Evolutionary conservation across 2,329 filamentous ascomycete genomes (phyloP), one percentile per base, ranked within the genome.

Genomic region (Myriangium duriaei): DNA sequence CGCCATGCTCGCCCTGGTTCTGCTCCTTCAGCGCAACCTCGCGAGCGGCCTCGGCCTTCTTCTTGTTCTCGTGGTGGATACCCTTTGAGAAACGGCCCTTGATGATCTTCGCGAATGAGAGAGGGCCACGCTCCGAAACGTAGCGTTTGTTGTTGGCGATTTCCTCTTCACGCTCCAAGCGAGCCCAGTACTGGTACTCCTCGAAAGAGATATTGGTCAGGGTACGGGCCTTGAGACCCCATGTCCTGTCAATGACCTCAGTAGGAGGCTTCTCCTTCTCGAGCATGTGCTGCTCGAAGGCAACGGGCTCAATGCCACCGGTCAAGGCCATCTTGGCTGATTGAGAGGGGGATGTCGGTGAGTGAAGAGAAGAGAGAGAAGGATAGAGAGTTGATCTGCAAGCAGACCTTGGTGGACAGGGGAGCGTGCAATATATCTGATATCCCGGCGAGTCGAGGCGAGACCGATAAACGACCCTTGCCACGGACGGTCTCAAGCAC

Each of bases 101-200:
- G 21, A 26, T 7, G 21, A 26, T n/a, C 7, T 34, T 10, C 12
- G 12, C 5, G 30, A 39, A 7, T 7, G 33, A 7, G 16, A 13
- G 16, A 30, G 32, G 16, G 16, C n/a, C 11, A 34, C 16, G 12
- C 10, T 19, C 16, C n/a, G 6, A 10, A 34, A n/a, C 9, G 16
- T 34, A n/a, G 11, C 32, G 11, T 19, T 34, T 17, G 21, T 26
- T 26, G 21, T 26, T n/a, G 7, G 7, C 21, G 7, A 7, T 32
- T 44, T 63, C 55, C n/a, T 52, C 45, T n/a, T 49, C 50, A 35
- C 60, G 49, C 3, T 58, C 55, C 30, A 46, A 48, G 13, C 55
- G 49, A 6, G 60, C 60, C 45, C 57, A 62, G 43, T 58, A 56
- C n/a, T 51, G 41, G 37, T 63, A 63, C 34, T 62, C 60, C 40